Evolutionary conservation across 1,284 basidiomycete species (phyloP), one percentile per base, ranked within the genome.

Genomic region (Takashimella koratensis): DNA sequence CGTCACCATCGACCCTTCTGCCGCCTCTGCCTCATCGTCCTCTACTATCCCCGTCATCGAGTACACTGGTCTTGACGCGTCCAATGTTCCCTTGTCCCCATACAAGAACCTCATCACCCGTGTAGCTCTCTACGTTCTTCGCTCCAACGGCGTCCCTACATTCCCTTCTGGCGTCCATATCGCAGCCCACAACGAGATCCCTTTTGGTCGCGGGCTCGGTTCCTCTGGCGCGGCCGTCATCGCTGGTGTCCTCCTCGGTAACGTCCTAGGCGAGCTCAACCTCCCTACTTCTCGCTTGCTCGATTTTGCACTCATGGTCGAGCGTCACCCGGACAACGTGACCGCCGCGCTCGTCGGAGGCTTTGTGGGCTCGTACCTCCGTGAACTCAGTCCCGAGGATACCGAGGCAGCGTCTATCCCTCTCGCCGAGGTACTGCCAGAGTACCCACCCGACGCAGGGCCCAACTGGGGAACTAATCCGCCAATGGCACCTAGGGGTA

Each of bases 81-180:
- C 83, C 49, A 90, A 94, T 65, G 95, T 97, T 24, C 93, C 96
- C 4, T 83, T 97, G 45, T 86, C 96, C 73, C 84, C 93, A 2
- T 98, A 95, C 83, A 93, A 92, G 78, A 99, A 99, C 77, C 83
- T 99, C 45, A 90, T 87, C 40, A 98, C 96, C n/a, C 90, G 96
- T 43, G 93, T 97, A 42, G 93, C 95, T 1, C 86, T 98, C 64
- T 99, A 99, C 76, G 88, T 98, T 57, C 81, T 99, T 16, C 89
- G 95, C 30, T 95, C 90, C 73, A 84, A 95, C 75, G 76, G 78
- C 56, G 83, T 89, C 60, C 68, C 78, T 43, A 78, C 80, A 27
- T 96, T 98, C 76, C 95, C 94, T 3, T 78, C 83, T 5, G 80
- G 84, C 55, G 81, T 81, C 65, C 73, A 70, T 59, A 86, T 99